Evolutionary conservation across 805 yeast species (phyloP).

Genomic region (Kodamaea jinghongensis): DNA sequence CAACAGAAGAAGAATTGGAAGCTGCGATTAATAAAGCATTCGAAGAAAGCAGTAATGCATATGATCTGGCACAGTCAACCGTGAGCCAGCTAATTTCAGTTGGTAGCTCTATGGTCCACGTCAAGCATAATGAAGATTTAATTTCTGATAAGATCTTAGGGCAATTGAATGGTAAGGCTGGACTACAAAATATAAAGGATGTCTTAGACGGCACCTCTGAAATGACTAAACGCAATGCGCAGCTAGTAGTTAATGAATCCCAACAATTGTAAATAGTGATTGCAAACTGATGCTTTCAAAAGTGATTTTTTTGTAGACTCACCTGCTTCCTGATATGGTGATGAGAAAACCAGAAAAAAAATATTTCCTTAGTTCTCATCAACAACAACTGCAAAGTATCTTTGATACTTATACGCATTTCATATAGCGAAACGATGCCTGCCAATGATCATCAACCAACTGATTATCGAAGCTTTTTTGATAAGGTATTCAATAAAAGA

Average conservation of each 20-base stretch:
- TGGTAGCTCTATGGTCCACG: constrained; percentile 26
- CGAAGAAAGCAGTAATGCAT: constrained; percentile 36
- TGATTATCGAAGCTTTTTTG: constrained; percentile 25
- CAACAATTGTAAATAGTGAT: constrained; percentile 7
- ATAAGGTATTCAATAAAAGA: constrained; percentile 31
- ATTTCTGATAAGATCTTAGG: constrained; percentile 39
- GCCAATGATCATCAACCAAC: constrained; percentile 4
- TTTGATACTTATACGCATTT: too few species aligned
- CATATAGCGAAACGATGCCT: too few species aligned
- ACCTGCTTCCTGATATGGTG: too few species aligned
- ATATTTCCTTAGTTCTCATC: too few species aligned
- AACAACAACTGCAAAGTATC: too few species aligned
- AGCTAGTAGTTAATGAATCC: constrained; percentile 25
- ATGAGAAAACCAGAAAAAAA: constrained; percentile 5
- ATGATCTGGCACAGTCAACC: constrained; percentile 31
- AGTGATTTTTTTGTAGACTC: too few species aligned
- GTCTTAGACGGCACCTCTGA: constrained; percentile 40
- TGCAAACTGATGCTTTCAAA: not conserved
- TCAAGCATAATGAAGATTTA: constrained; percentile 29
- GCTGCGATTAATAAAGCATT: constrained; percentile 58
- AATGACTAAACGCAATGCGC: constrained; percentile 36
- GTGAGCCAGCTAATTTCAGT: constrained; percentile 35
- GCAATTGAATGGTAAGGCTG: constrained; percentile 42
- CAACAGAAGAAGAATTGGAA: constrained; percentile 65
- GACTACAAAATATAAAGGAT: constrained; percentile 36